These are phyloP conservation scores for Erythrophleum fordii DNA, from an alignment of 306 rosid species.

Conservation along the genomic window DNA sequence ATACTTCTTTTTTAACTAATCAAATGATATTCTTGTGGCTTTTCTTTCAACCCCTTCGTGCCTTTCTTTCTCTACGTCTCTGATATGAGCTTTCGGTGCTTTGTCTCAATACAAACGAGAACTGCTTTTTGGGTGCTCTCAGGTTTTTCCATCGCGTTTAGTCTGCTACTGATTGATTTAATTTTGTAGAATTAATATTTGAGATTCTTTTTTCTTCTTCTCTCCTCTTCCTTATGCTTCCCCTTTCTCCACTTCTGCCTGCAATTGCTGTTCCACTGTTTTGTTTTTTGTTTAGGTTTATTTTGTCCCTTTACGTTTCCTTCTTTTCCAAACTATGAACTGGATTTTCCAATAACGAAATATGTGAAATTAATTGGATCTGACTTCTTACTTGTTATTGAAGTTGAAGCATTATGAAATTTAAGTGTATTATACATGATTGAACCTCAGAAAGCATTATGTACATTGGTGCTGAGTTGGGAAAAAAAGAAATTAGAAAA, in stretches of 20 bases:
- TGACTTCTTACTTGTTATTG: neutral
- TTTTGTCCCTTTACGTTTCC: neutral
- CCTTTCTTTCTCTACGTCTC: slow-evolving; percentile 13
- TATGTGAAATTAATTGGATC: neutral
- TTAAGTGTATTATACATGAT: slow-evolving; percentile 32
- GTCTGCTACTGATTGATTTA: slow-evolving; percentile 8
- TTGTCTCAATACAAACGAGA: neutral
- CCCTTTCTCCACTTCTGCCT: neutral
- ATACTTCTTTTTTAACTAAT: slow-evolving; percentile 40
- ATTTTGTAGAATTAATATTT: neutral
- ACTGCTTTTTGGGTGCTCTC: neutral
- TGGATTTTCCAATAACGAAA: neutral
- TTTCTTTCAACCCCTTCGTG: slow-evolving; percentile 26
- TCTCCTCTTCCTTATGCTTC: neutral
- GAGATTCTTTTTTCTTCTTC: neutral
- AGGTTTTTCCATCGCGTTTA: neutral
- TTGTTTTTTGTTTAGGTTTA: neutral
- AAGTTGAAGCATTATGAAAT: neutral
- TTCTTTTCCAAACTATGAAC: neutral
- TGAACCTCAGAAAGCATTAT: slow-evolving; percentile 35
- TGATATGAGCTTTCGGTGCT: slow-evolving; percentile 37
- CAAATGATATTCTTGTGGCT: slow-evolving; percentile 42
- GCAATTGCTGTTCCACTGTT: neutral
- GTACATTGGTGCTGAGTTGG: slow-evolving; percentile 14
- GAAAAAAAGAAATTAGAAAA: neutral